Base-by-base conservation (phyloP, 2,329 filamentous ascomycete species). In the Pseudogymnoascus sp. region DNA sequence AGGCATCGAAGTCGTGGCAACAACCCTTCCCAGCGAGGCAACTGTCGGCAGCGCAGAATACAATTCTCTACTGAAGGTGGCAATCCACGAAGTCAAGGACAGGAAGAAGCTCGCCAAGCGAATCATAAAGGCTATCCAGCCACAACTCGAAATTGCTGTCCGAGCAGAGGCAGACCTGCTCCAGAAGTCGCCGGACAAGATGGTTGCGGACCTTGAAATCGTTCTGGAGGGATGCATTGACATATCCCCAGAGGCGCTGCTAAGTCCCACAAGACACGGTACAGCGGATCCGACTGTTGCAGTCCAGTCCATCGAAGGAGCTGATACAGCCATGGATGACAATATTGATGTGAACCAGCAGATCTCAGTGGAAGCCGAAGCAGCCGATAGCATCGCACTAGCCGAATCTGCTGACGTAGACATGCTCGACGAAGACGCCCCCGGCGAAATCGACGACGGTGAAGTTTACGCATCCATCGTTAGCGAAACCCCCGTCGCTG, bases 101-200 rank as follows among this genome's bases (percentile, higher is more conserved):
- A 86, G 89, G 65, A 89, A 90, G 69, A 89, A 88, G 68, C 78
- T 96, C n/a, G 91, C 90, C 23, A 96, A 95, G 75, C 85, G 92
- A 26, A 96, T 97, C 65, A 82, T 96, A 67, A 95, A 91, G 73
- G 85, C 87, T 0, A 82, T 96, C 33, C 90, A 95, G 72, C 86
- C 89, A 12, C 81, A 86, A 49, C 78, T 96, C 2, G 89, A 96
- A 72, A 81, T 84, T 62, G 91, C 91, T 0, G 76, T 92, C 55
- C 83, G 82, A 61, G 90, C 90, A 62, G 93, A 97, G 73, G 87
- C 90, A n/a, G 90, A 94, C 64, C 81, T 96, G 43, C 86, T 82
- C 60, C 83, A 86, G 61, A 88, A 86, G 69, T 80, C 89, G 0
- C 83, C 86, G 52, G 88, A 92, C 61, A 81, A 81, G 58, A 81